These are phyloP conservation scores for Carex scoparia DNA, from an alignment of 176 grass and related monocot genomes.

Conservation along the genomic window DNA sequence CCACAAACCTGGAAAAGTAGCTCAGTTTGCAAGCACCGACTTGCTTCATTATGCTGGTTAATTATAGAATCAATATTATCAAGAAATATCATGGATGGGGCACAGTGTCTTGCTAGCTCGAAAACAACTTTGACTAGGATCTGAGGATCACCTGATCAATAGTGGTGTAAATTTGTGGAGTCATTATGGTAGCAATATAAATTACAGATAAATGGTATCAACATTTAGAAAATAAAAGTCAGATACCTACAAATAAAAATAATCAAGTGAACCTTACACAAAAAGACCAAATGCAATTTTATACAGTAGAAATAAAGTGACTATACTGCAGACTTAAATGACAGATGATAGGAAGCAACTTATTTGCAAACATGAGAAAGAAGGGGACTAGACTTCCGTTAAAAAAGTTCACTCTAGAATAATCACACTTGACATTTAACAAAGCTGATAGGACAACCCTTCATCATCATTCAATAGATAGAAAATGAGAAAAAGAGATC, in stretches of 20 bases:
- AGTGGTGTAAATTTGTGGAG: neutral
- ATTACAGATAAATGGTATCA: neutral
- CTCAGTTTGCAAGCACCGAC: conserved; percentile 82
- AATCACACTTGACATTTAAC: neutral
- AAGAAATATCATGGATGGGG: conserved; percentile 97
- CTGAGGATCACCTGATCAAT: conserved; percentile 69
- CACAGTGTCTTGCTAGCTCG: conserved; percentile 89
- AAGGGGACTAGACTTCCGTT: neutral
- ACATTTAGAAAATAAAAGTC: neutral
- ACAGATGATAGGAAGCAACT: neutral
- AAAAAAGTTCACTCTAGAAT: neutral
- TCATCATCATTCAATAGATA: neutral
- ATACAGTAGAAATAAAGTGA: neutral
- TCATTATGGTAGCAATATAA: neutral
- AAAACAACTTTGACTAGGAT: conserved; percentile 94
- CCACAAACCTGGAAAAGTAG: conserved; percentile 67
- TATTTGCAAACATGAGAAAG: neutral
- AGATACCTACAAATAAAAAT: neutral
- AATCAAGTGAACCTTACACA: neutral
- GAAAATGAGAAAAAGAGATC: neutral
- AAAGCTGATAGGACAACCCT: neutral
- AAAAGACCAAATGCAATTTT: neutral
- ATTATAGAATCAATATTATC: conserved; percentile 97
- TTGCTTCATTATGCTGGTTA: conserved; percentile 87
- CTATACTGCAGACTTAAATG: neutral